phyloP scores from a whole-genome alignment of 2,329 filamentous ascomycete genomes.

The Rasamsonia emersonii region DNA sequence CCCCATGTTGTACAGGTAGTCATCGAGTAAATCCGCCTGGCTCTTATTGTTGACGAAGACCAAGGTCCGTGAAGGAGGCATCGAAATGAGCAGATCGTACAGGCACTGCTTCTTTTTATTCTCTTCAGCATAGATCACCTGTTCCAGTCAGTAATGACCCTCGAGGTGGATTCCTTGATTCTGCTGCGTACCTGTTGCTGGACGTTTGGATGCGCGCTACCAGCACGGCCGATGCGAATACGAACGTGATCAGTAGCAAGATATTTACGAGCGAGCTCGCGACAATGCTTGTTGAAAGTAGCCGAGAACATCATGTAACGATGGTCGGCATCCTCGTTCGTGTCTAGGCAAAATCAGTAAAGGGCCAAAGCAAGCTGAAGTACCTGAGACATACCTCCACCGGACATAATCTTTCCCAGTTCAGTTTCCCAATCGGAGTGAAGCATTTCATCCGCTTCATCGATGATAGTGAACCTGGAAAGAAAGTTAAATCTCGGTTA shows the following conservation, averaged over 20 bases:
- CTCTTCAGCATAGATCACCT: slow-evolving; percentile 59
- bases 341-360: slow-evolving; percentile 41
- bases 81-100: slow-evolving; percentile 61
- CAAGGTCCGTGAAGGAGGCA: slow-evolving; percentile 67
- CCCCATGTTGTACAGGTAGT: slow-evolving; percentile 71
- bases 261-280: slow-evolving; percentile 67
- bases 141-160: neutral
- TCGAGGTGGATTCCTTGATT: neutral
- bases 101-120: slow-evolving; percentile 61
- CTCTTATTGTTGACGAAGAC: slow-evolving; percentile 82
- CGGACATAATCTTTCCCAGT: slow-evolving; percentile 65
- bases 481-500: slow-evolving; percentile 3
- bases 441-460: slow-evolving; percentile 93
- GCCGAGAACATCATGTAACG: slow-evolving; percentile 81
- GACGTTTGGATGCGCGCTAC: slow-evolving; percentile 75
- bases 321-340: slow-evolving; percentile 64
- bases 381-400: slow-evolving; percentile 59
- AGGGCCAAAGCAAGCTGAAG: slow-evolving; percentile 6
- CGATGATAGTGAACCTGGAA: slow-evolving; percentile 60
- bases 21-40: slow-evolving; percentile 74
- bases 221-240: slow-evolving; percentile 78
- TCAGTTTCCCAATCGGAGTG: slow-evolving; percentile 68
- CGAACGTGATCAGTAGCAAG: slow-evolving; percentile 66
- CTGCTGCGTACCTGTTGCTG: slow-evolving; percentile 53
- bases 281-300: slow-evolving; percentile 76